phyloP scores from a whole-genome alignment of 1,284 basidiomycete species.

The Anthracocystis panici-leucophaei region DNA sequence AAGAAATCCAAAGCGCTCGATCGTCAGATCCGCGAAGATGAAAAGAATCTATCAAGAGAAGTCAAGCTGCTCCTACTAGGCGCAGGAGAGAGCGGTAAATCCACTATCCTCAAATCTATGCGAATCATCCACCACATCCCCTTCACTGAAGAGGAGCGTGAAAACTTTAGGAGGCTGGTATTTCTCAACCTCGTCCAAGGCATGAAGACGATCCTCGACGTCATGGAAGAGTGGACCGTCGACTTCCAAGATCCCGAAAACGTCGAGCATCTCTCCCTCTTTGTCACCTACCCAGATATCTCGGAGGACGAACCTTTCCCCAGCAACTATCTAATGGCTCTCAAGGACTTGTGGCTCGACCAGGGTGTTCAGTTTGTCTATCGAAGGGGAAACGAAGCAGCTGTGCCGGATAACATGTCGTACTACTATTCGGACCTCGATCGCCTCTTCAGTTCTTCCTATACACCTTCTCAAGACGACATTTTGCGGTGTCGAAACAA shows the following conservation, averaged over 20 bases:
- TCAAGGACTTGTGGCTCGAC: conserved; percentile 83
- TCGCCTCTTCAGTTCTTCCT: conserved; percentile 80
- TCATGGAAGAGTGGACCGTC: conserved; percentile 88
- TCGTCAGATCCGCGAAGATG: conserved; percentile 55
- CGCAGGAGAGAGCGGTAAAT: conserved; percentile 93
- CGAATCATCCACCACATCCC: conserved; percentile 84
- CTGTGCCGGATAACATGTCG: conserved; percentile 81
- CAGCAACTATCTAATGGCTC: conserved; percentile 75
- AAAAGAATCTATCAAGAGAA: conserved; percentile 53
- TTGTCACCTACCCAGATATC: conserved; percentile 60
- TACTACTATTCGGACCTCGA: conserved; percentile 81
- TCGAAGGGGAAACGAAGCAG: conserved; percentile 83
- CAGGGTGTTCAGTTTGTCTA: conserved; percentile 80
- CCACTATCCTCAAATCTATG: conserved; percentile 93
- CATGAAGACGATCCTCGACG: conserved; percentile 83
- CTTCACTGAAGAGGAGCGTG: conserved; percentile 81
- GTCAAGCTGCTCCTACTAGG: conserved; percentile 78
- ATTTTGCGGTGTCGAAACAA: conserved; percentile 87
- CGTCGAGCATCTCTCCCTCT: conserved; percentile 44
- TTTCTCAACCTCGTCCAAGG: conserved; percentile 91
- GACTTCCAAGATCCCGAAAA: conserved; percentile 74
- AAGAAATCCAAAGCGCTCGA: conserved; percentile 47
- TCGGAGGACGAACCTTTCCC: conserved; percentile 85
- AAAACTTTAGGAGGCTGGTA: conserved; percentile 81
- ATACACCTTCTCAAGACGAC: conserved; percentile 79